Evolutionary conservation across 495 filamentous ascomycete genomes (phyloP).

Genomic region (Thozetella sp.): DNA sequence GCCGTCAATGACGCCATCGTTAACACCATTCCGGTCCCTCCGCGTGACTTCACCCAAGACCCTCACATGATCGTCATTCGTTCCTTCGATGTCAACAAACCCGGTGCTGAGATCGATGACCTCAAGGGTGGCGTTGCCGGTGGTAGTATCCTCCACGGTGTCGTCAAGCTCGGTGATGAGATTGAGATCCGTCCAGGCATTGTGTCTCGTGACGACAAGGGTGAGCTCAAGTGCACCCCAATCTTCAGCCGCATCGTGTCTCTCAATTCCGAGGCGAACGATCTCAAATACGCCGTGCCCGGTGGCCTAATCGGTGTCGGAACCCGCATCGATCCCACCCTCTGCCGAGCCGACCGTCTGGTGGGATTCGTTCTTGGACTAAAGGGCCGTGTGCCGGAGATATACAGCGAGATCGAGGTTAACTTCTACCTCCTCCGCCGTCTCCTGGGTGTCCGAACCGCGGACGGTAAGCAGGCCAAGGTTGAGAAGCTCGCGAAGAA

Average conservation of each 20-base stretch:
- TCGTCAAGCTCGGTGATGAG: constrained; percentile 94
- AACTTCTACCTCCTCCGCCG: constrained; percentile 97
- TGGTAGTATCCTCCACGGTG: constrained; percentile 93
- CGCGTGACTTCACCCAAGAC: constrained; percentile 83
- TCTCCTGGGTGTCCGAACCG: constrained; percentile 93
- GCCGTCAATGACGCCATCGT: constrained; percentile 94
- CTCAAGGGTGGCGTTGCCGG: constrained; percentile 98
- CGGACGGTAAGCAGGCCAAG: constrained; percentile 98
- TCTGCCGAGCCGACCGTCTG: constrained; percentile 97
- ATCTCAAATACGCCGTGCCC: constrained; percentile 95
- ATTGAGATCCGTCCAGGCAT: constrained; percentile 98
- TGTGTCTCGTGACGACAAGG: constrained; percentile 89
- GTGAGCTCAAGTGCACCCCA: constrained; percentile 91
- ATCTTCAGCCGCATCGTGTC: constrained; percentile 95
- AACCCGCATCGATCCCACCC: constrained; percentile 93
- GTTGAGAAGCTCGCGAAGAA: constrained; percentile 97
- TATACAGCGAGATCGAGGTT: constrained; percentile 97
- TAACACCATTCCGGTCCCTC: constrained; percentile 87
- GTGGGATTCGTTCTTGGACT: constrained; percentile 97
- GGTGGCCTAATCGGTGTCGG: constrained; percentile 97
- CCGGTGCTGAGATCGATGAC: constrained; percentile 98
- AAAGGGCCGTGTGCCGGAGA: constrained; percentile 85
- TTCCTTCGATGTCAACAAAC: constrained; percentile 99
- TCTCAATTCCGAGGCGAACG: constrained; percentile 96
- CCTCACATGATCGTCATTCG: constrained; percentile 99